phyloP scores from a whole-genome alignment of 306 rosid genomes.

The Cicer cuneatum region DNA sequence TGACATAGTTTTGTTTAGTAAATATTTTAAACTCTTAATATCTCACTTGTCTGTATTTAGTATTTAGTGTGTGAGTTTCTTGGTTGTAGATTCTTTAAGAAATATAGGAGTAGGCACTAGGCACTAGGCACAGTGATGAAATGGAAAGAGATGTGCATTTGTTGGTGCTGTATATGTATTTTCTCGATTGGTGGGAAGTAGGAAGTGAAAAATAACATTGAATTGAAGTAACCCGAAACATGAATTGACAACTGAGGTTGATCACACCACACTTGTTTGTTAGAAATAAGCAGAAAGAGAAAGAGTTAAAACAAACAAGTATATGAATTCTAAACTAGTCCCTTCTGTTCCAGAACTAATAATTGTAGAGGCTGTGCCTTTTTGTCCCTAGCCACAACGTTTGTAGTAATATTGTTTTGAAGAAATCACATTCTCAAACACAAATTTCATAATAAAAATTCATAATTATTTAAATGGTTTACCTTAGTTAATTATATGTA shows the following conservation, averaged over 20 bases:
- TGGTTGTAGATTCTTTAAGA: too few relatives aligned
- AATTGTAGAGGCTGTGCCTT: constrained; percentile 46
- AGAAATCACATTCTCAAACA: too few relatives aligned
- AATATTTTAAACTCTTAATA: too few relatives aligned
- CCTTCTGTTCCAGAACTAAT: constrained; percentile 43
- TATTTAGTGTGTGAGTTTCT: too few relatives aligned
- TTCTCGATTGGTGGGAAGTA: constrained; percentile 45
- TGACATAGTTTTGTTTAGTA: too few relatives aligned
- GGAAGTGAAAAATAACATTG: constrained; percentile 42
- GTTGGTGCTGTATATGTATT: neutral
- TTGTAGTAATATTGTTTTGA: too few relatives aligned
- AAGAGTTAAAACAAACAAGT: neutral
- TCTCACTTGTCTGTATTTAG: too few relatives aligned
- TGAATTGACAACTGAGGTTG: constrained; percentile 59
- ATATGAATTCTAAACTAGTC: constrained; percentile 29
- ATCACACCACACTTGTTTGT: constrained; percentile 10
- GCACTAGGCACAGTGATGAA: constrained; percentile 10
- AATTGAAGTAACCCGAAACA: constrained; percentile 52
- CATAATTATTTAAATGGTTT: too few relatives aligned
- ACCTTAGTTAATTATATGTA: too few relatives aligned
- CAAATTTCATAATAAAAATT: too few relatives aligned
- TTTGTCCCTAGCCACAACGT: constrained; percentile 36
- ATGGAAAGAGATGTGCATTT: constrained; percentile 17
- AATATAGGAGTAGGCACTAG: too few relatives aligned
- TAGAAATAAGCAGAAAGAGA: neutral